Evolutionary conservation across 495 filamentous ascomycete species (phyloP).

Genomic region (Stereocaulon alpinum): DNA sequence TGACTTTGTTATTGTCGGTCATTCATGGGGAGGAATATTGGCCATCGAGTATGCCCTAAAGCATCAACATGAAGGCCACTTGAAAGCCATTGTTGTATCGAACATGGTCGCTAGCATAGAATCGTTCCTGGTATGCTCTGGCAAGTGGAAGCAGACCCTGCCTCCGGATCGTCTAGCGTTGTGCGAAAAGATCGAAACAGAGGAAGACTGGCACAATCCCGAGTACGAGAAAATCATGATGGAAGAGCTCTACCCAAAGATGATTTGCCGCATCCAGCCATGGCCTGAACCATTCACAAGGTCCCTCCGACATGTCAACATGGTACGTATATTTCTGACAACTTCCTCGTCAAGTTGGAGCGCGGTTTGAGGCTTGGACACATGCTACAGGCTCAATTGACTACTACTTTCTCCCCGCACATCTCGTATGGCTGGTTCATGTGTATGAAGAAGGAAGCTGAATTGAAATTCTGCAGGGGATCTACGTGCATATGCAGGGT

Average conservation of each 20-base stretch:
- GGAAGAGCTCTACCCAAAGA: conserved; percentile 13
- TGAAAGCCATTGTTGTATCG: conserved; percentile 14
- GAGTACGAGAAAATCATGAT: conserved; percentile 17
- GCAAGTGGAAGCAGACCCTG: conserved; percentile 12
- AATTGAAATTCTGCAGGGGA: not conserved
- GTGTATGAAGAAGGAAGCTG: not conserved
- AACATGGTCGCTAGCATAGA: conserved; percentile 15
- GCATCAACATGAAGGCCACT: conserved; percentile 9
- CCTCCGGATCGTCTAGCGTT: conserved; percentile 4
- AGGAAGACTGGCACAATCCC: conserved; percentile 14
- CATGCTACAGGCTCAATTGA: not conserved
- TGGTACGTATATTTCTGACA: conserved; percentile 1
- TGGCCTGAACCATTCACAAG: conserved; percentile 15
- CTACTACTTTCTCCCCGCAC: not conserved
- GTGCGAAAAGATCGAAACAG: conserved; percentile 9
- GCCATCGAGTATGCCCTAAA: conserved; percentile 16
- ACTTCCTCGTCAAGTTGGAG: not conserved
- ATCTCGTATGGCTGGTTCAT: not conserved
- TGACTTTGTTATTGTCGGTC: conserved; percentile 9
- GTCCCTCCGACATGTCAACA: conserved; percentile 11
- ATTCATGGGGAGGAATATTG: conserved; percentile 13
- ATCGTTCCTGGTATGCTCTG: conserved; percentile 6
- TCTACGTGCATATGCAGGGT: conserved; percentile 13
- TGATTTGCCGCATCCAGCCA: conserved; percentile 12
- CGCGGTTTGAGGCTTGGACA: not conserved